These are phyloP conservation scores for Coccomyxa sp. DNA, from an alignment of 139 green algal species.

Conservation along the genomic window DNA sequence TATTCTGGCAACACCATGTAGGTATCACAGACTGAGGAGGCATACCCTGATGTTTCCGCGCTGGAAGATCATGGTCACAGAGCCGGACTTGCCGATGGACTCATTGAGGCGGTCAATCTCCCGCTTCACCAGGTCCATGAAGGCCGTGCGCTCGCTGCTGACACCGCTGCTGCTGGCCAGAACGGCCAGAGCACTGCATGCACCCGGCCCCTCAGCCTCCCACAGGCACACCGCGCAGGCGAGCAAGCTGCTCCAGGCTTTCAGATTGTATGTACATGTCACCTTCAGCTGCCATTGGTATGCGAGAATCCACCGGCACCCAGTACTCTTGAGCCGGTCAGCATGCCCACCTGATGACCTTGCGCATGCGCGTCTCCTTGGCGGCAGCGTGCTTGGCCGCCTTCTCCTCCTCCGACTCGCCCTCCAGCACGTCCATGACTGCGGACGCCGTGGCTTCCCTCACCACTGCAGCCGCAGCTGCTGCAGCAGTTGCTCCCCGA, in stretches of 20 bases:
- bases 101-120: conserved; percentile 64
- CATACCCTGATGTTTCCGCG: conserved; percentile 12
- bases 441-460: conserved; percentile 38
- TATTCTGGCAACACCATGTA: too few species aligned
- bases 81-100: conserved; percentile 25
- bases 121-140: conserved; percentile 80
- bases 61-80: conserved; percentile 46
- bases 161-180: conserved; percentile 54
- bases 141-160: conserved; percentile 65
- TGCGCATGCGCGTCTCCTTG: conserved; percentile 50
- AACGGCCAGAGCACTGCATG: conserved; percentile 30
- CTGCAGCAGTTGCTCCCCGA: conserved; percentile 35
- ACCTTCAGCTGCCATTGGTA: too few species aligned
- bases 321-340: neutral
- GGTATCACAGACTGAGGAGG: too few species aligned
- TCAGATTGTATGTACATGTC: too few species aligned
- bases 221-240: too few species aligned
- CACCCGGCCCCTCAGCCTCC: too few species aligned
- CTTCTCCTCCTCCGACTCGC: conserved; percentile 49
- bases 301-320: too few species aligned
- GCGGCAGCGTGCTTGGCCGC: conserved; percentile 33
- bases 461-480: conserved; percentile 43
- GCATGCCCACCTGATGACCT: conserved; percentile 37
- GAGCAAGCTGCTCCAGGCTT: too few species aligned
- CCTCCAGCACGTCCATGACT: conserved; percentile 37